phyloP scores from a whole-genome alignment of 129 eudicot species.

The Gnaphalium uliginosum region DNA sequence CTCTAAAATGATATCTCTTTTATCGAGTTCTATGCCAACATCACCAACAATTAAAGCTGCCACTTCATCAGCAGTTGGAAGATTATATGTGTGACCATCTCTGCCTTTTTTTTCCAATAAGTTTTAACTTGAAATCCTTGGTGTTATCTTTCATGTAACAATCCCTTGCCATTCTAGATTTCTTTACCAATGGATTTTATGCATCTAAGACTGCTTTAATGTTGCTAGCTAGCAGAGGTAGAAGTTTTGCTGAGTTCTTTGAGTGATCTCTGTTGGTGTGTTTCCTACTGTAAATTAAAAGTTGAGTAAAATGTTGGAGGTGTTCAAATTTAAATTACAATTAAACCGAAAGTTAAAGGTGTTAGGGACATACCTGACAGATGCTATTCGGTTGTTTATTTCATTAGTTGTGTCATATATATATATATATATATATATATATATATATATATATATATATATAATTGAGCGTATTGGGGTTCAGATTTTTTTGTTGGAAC shows the following conservation, averaged over 20 bases:
- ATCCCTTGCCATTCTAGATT: not conserved
- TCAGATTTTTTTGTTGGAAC: not conserved
- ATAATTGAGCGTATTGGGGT: not conserved
- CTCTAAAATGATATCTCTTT: not conserved
- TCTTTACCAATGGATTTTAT: not conserved
- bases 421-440: no score
- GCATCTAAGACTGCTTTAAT: not conserved
- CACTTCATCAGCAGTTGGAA: not conserved
- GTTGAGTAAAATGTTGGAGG: no score
- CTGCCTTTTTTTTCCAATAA: not conserved
- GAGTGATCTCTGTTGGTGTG: no score
- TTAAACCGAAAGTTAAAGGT: no score
- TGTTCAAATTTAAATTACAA: no score
- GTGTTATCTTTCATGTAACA: not conserved
- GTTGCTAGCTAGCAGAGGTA: not conserved
- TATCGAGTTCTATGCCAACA: not conserved
- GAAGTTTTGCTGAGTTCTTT: no score
- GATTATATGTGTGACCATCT: not conserved
- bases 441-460: no score
- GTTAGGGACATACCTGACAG: not conserved
- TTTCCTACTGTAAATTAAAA: no score
- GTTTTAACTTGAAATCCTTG: not conserved
- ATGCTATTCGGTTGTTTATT: not conserved
- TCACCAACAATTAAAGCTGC: not conserved
- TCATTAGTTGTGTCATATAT: not conserved